These are phyloP conservation scores for Russula griseocarnosa DNA, from an alignment of 768 basidiomycete genomes.

Conservation along the genomic window DNA sequence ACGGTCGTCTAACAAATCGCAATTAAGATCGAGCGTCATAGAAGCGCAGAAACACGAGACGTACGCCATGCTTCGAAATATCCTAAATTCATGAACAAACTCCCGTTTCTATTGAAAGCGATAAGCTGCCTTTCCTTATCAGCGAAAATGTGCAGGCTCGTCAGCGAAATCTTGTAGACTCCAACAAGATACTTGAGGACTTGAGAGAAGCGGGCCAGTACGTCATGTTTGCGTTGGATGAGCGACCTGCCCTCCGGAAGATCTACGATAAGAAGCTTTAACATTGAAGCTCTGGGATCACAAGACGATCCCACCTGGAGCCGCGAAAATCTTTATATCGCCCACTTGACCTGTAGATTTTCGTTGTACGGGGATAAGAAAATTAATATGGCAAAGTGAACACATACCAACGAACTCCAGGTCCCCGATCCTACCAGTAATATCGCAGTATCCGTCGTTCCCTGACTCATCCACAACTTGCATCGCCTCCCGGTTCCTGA, in stretches of 20 bases:
- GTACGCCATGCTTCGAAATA: slow-evolving; percentile 86
- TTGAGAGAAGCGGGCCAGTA: slow-evolving; percentile 69
- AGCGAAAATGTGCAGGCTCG: slow-evolving; percentile 82
- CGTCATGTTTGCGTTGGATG: slow-evolving; percentile 49
- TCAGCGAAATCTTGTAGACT: slow-evolving; percentile 69
- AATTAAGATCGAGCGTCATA: background rate
- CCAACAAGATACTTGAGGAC: slow-evolving; percentile 60
- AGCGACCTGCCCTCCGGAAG: slow-evolving; percentile 49
- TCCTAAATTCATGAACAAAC: slow-evolving; percentile 83
- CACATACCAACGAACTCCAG: slow-evolving; percentile 56
- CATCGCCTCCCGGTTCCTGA: slow-evolving; percentile 66
- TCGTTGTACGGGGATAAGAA: background rate
- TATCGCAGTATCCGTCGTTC: slow-evolving; percentile 79
- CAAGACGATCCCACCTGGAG: slow-evolving; percentile 17
- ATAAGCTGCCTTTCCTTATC: slow-evolving; percentile 77
- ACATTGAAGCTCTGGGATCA: background rate
- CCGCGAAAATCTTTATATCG: slow-evolving; percentile 1
- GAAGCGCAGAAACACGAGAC: slow-evolving; percentile 33
- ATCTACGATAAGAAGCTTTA: slow-evolving; percentile 42
- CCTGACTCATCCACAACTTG: slow-evolving; percentile 66
- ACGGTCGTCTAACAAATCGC: slow-evolving; percentile 52
- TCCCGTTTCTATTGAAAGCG: slow-evolving; percentile 89
- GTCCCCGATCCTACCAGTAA: slow-evolving; percentile 57
- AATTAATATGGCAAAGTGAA: background rate
- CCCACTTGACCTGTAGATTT: slow-evolving; percentile 10